These are phyloP conservation scores for Hyaloscypha finlandica DNA, from an alignment of 495 filamentous ascomycete genomes.

Conservation along the genomic window DNA sequence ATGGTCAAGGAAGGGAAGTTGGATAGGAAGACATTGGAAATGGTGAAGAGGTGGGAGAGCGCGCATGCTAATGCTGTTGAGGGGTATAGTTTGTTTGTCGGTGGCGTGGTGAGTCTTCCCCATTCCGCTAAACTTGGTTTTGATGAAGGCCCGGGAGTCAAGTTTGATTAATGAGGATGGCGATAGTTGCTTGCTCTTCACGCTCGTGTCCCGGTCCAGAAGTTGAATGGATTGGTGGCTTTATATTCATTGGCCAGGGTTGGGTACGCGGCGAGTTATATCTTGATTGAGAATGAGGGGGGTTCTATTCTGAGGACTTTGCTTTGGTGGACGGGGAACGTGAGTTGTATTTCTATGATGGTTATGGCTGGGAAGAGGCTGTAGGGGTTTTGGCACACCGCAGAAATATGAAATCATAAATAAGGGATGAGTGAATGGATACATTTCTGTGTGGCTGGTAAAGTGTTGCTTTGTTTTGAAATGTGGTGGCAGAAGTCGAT, in stretches of 20 bases:
- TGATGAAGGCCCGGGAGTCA: neutral
- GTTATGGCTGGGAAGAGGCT: slow-evolving; percentile 31
- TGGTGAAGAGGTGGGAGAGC: slow-evolving; percentile 48
- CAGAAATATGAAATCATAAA: too few species aligned
- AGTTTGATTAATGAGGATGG: neutral
- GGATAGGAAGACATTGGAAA: slow-evolving; percentile 43
- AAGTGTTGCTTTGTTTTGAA: too few species aligned
- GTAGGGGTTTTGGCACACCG: neutral
- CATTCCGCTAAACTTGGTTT: too few species aligned
- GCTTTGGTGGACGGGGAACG: slow-evolving; percentile 51
- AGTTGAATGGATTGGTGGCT: slow-evolving; percentile 46
- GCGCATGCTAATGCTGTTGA: slow-evolving; percentile 53
- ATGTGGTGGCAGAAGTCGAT: too few species aligned
- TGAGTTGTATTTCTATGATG: slow-evolving; percentile 39
- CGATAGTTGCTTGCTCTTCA: slow-evolving; percentile 4
- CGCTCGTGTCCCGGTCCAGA: slow-evolving; percentile 17
- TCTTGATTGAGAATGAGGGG: slow-evolving; percentile 38
- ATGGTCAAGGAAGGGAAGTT: slow-evolving; percentile 53
- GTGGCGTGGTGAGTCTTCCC: slow-evolving; percentile 28
- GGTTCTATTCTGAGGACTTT: slow-evolving; percentile 45
- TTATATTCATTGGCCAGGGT: slow-evolving; percentile 47
- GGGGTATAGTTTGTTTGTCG: slow-evolving; percentile 49
- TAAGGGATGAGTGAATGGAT: too few species aligned
- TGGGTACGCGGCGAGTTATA: slow-evolving; percentile 43
- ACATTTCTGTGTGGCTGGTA: too few species aligned